A percentile compares a stretch with the other conserved stretches of the same genome.
Conservation (phyloP, 306 rosid species). For the Chamaecrista fasciculata region DNA sequence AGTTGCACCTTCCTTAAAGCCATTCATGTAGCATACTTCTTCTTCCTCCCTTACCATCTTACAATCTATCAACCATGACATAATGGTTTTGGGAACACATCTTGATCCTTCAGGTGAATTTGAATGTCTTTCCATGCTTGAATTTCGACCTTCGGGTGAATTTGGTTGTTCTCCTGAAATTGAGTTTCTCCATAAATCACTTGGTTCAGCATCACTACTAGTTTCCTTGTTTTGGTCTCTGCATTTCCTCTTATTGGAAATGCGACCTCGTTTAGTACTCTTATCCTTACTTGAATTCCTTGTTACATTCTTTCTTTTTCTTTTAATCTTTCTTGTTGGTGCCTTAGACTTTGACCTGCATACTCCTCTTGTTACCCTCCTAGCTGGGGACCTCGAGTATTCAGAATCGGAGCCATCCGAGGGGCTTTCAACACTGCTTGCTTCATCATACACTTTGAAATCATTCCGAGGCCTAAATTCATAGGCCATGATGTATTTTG, state of each 20-base stretch:
- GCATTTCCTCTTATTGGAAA: background rate
- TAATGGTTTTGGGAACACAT: conserved; percentile 7
- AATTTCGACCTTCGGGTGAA: too few species aligned
- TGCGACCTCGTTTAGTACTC: background rate
- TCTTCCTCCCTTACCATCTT: conserved; percentile 3
- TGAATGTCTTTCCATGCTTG: background rate
- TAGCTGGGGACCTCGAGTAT: background rate
- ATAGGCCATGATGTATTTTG: conserved; percentile 27
- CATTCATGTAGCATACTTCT: conserved; percentile 25
- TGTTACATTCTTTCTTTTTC: background rate
- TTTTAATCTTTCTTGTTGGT: background rate
- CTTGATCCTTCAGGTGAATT: background rate
- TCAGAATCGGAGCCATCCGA: conserved; percentile 27
- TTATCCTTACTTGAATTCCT: background rate
- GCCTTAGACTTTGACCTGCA: background rate
- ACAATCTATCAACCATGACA: conserved; percentile 38
- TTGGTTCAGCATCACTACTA: background rate
- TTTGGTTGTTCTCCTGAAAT: background rate
- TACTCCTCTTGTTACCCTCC: background rate
- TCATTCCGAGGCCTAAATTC: conserved; percentile 15
- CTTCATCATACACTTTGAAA: background rate
- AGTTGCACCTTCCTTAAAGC: background rate
- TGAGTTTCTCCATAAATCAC: background rate
- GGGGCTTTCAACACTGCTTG: conserved; percentile 10
- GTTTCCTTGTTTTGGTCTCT: background rate